Evolutionary conservation across 2,329 filamentous ascomycete genomes (phyloP), one percentile per base, ranked within the genome.

Genomic region (Colletotrichum simmondsii): DNA sequence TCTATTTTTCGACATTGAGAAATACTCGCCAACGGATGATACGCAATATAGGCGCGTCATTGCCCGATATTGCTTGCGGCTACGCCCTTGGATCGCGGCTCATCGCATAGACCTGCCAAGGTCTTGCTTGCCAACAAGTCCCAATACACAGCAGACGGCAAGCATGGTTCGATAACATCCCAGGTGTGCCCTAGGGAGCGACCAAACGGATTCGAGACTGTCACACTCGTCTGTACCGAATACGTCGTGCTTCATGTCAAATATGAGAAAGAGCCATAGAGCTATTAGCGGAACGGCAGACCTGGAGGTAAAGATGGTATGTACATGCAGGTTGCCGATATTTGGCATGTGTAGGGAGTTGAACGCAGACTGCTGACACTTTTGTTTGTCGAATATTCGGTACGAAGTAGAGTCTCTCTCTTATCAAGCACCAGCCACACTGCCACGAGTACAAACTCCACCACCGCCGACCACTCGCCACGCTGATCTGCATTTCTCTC

Each of bases 341-440:
- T 32, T 67, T 49, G 63, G 24, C 32, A 60, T 60, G 58, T 62
- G 30, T 32, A 32, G 8, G 30, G 30, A 37, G 37, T 32, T n/a
- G 42, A 52, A 26, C 11, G 57, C 32, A 35, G 49, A 42, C 53
- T 66, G 64, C 52, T 24, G 11, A 54, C 14, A 53, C 19, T 19
- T 37, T 37, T 4, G 42, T n/a, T 24, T 8, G 12, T 37, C 54
- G 19, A 30, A 11, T 22, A 22, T 28, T 35, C 11, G 32, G 32
- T 35, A 35, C 2, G 26, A 3, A 32, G 30, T 32, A 28, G 4
- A 6, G 26, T 28, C 28, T 46, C 22, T 37, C 35, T 30, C 16
- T 32, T 19, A 11, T 56, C 56, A 28, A n/a, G 22, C 57, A 63
- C 65, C 70, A 72, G 70, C 70, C 65, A 69, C 70, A 65, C 42